A percentile compares a stretch with the other conserved stretches of the same genome.
phyloP scores from a whole-genome alignment of 345 rosid genomes.

The Barbarea vulgaris region DNA sequence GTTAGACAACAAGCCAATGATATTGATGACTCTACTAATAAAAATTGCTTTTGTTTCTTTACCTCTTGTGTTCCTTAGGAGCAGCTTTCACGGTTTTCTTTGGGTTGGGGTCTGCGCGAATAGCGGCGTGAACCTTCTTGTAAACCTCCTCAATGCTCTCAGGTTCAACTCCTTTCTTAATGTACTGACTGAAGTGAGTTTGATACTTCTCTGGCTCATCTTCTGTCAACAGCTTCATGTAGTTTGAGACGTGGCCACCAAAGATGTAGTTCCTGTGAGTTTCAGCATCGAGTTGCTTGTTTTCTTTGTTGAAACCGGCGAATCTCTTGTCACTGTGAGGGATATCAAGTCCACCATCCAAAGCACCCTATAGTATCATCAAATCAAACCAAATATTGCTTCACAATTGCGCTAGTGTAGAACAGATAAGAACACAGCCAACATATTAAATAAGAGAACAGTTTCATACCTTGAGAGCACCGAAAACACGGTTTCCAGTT shows the following conservation, averaged over 20 bases:
- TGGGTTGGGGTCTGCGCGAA: constrained; percentile 60
- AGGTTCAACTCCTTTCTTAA: constrained; percentile 58
- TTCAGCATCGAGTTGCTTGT: constrained; percentile 69
- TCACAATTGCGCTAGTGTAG: neutral
- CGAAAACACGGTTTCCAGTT: constrained; percentile 78
- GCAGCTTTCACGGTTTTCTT: constrained; percentile 58
- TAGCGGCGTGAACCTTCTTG: constrained; percentile 76
- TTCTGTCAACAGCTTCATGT: constrained; percentile 59
- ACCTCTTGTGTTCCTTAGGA: constrained; percentile 71
- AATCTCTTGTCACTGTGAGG: constrained; percentile 82
- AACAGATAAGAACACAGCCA: neutral
- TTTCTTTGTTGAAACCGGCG: constrained; percentile 65
- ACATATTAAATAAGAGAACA: neutral
- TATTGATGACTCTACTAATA: neutral
- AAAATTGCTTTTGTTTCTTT: neutral
- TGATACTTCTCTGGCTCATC: constrained; percentile 79
- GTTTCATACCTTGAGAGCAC: constrained; percentile 63
- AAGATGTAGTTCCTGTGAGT: constrained; percentile 67
- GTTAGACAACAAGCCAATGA: neutral
- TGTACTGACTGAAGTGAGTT: constrained; percentile 61
- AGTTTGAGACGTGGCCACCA: constrained; percentile 74
- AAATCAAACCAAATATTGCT: neutral
- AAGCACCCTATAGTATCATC: constrained; percentile 52
- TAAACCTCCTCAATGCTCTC: constrained; percentile 62
- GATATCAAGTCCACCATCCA: constrained; percentile 78